Percentiles rank a stretch among this genome's conserved stretches.
phyloP scores from a whole-genome alignment of 2,329 filamentous ascomycete species.

The Penicillium sp. region DNA sequence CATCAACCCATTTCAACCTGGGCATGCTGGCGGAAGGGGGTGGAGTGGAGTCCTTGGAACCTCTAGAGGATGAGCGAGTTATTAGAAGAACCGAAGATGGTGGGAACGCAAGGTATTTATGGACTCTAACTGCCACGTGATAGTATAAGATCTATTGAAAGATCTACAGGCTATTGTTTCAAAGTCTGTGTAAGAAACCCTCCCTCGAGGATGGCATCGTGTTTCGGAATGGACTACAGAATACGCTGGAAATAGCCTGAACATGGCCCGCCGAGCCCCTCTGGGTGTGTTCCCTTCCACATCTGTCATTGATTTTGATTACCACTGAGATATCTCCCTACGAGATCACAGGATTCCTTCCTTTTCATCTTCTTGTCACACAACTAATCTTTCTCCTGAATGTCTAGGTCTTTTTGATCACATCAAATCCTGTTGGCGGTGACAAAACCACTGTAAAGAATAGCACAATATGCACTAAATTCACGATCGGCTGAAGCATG shows the following conservation, averaged over 20 bases:
- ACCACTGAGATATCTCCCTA: neutral
- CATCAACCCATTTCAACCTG: constrained; percentile 27
- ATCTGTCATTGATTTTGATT: neutral
- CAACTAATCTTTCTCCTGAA: neutral
- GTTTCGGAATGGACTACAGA: no score
- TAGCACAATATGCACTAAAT: neutral
- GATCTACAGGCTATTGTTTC: neutral
- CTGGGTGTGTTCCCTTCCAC: no score
- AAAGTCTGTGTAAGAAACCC: neutral
- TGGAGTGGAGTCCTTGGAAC: neutral
- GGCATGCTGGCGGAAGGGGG: constrained; percentile 9
- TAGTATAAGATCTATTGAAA: neutral
- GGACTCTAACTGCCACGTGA: neutral
- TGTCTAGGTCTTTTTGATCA: neutral
- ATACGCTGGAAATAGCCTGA: no score
- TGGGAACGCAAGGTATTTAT: neutral
- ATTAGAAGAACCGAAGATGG: neutral
- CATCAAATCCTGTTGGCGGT: neutral
- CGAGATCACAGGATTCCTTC: neutral
- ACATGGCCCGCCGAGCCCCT: no score
- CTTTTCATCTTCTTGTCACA: neutral
- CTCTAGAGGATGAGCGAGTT: neutral
- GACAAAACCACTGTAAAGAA: neutral
- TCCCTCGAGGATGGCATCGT: no score
- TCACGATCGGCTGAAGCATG: neutral